Evolutionary conservation across 2,329 filamentous ascomycete species (phyloP).

Genomic region (Leptosphaerulina australis): DNA sequence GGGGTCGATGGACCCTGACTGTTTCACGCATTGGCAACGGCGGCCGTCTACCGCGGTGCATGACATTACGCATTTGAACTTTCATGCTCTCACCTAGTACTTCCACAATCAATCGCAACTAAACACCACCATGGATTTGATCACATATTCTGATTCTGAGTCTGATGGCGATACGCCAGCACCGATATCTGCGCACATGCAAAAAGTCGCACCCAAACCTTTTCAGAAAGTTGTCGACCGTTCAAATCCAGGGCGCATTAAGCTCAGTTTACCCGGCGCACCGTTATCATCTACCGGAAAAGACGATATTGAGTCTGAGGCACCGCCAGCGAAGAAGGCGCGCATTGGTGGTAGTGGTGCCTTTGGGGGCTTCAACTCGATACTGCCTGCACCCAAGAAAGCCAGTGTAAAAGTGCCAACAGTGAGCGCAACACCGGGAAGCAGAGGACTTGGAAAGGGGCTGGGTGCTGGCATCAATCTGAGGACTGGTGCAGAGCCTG

Average conservation of each 20-base stretch:
- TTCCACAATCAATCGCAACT: conserved; percentile 1
- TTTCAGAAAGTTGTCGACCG: conserved; percentile 84
- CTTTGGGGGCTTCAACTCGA: conserved; percentile 83
- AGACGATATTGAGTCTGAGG: conserved; percentile 52
- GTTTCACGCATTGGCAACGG: conserved; percentile 24
- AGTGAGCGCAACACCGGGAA: conserved; percentile 36
- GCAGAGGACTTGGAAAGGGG: conserved; percentile 44
- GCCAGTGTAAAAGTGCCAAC: conserved; percentile 34
- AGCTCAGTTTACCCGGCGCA: conserved; percentile 73
- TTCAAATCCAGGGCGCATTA: conserved; percentile 81
- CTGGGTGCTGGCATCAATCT: conserved; percentile 69
- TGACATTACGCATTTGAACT: not conserved
- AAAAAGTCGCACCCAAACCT: conserved; percentile 59
- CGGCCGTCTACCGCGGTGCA: conserved; percentile 18
- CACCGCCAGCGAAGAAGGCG: conserved; percentile 70
- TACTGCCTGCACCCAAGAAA: conserved; percentile 83
- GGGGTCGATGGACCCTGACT: conserved; percentile 22
- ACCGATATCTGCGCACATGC: conserved; percentile 37
- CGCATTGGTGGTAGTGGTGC: conserved; percentile 66
- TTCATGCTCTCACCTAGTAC: not conserved
- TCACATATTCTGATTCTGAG: conserved; percentile 81
- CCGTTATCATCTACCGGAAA: conserved; percentile 48
- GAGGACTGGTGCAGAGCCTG: conserved; percentile 82
- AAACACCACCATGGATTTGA: conserved; percentile 68
- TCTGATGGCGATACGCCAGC: conserved; percentile 65